Evolutionary conservation across 2,329 filamentous ascomycete genomes (phyloP).

Genomic region (Passalora sequoiae): DNA sequence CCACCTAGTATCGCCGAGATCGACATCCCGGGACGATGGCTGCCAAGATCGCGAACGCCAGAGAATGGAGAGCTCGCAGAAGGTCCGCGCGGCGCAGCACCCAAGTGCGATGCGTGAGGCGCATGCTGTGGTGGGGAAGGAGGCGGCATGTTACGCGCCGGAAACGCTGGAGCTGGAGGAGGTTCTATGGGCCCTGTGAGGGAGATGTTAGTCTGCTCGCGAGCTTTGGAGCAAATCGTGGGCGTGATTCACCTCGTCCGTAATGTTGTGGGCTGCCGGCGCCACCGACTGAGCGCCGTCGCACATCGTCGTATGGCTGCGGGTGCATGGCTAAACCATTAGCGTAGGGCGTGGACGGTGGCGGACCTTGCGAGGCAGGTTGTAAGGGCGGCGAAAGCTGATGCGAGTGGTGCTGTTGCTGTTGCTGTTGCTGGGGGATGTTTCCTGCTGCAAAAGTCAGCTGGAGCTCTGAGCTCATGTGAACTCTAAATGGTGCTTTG

Average conservation of each 20-base stretch:
- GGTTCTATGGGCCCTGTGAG: conserved; percentile 27
- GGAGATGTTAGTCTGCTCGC: conserved; percentile 4
- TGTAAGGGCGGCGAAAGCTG: conserved; percentile 15
- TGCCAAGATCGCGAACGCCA: conserved; percentile 52
- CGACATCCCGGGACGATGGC: conserved; percentile 62
- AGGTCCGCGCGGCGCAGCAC: conserved; percentile 39
- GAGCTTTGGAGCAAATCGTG: conserved; percentile 1
- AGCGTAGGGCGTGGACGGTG: conserved; percentile 22
- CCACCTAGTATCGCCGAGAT: conserved; percentile 66
- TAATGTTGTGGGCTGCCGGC: conserved; percentile 33
- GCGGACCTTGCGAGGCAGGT: conserved; percentile 20
- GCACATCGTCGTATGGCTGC: conserved; percentile 40
- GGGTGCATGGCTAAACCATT: conserved; percentile 34
- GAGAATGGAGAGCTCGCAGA: conserved; percentile 44
- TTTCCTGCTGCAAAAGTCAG: conserved; percentile 19
- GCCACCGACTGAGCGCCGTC: conserved; percentile 42
- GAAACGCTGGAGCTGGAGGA: conserved; percentile 39
- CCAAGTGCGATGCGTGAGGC: conserved; percentile 35
- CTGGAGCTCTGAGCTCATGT: conserved; percentile 6
- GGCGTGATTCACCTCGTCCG: conserved; percentile 18
- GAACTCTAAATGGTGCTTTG: conserved; percentile 3
- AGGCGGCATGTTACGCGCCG: conserved; percentile 45
- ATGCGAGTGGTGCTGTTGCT: conserved; percentile 6
- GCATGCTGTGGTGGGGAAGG: conserved; percentile 46
- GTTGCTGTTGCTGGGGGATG: conserved; percentile 23